Percentiles rank a stretch among this genome's conserved stretches.
Evolutionary conservation across 805 yeast species (phyloP).

Genomic region (Starmerella gropengiesseri): DNA sequence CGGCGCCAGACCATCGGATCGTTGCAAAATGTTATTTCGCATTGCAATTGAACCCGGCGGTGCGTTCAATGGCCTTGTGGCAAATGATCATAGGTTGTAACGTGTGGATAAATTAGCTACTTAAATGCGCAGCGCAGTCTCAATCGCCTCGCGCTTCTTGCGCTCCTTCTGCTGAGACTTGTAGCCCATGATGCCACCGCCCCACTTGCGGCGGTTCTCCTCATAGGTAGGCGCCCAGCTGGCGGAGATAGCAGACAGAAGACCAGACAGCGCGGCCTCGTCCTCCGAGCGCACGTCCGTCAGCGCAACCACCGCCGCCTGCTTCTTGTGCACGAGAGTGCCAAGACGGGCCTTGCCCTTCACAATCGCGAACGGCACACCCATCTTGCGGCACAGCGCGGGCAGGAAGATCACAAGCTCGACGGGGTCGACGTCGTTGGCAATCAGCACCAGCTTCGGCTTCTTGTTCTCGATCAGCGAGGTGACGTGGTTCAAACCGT

Average conservation of each 20-base stretch:
- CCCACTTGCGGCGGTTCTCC: constrained; percentile 97
- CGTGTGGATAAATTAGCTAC: no score
- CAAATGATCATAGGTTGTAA: no score
- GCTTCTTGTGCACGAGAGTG: constrained; percentile 93
- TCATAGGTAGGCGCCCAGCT: constrained; percentile 92
- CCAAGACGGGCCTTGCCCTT: constrained; percentile 99
- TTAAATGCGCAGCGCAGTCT: constrained; percentile 32
- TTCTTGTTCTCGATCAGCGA: constrained; percentile 96
- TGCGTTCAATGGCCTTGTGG: no score
- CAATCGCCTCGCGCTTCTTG: constrained; percentile 55
- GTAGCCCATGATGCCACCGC: constrained; percentile 97
- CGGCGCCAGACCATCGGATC: no score
- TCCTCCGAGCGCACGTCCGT: constrained; percentile 92
- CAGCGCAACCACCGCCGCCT: constrained; percentile 92
- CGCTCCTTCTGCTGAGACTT: constrained; percentile 80
- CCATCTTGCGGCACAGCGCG: constrained; percentile 98
- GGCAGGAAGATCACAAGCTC: constrained; percentile 96
- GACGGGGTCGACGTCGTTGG: constrained; percentile 98
- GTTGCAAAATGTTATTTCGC: no score
- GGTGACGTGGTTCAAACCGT: constrained; percentile 98
- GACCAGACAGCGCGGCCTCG: constrained; percentile 86
- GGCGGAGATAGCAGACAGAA: constrained; percentile 84
- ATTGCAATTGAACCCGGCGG: no score
- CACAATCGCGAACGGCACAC: constrained; percentile 96
- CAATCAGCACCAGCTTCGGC: constrained; percentile 93